Evolutionary conservation across 176 grass and related monocot genomes (phyloP).

Genomic region (Chloris gayana): DNA sequence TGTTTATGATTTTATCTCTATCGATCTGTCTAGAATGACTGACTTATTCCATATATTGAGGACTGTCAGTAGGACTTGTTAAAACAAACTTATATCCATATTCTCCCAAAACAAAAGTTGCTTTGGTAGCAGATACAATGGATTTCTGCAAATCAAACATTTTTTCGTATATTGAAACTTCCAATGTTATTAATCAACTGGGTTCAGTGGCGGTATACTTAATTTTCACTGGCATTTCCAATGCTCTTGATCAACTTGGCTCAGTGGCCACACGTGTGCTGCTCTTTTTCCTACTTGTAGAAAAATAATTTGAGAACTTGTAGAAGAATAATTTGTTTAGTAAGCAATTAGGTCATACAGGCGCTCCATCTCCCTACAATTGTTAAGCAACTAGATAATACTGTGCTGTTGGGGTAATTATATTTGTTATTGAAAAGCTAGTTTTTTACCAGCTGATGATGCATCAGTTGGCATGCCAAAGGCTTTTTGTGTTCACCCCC

Average conservation of each 20-base stretch:
- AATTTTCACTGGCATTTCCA: no score
- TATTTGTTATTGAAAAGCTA: neutral
- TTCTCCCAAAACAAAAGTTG: no score
- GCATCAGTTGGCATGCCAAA: neutral
- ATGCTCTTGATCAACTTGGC: neutral
- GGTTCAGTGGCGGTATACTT: neutral
- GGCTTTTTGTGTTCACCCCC: neutral
- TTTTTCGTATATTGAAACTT: neutral
- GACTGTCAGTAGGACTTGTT: conserved; percentile 3
- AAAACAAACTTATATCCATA: neutral
- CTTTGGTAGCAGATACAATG: neutral
- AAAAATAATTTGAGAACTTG: neutral
- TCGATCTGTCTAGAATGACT: neutral
- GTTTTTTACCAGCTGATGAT: neutral
- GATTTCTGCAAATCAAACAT: neutral
- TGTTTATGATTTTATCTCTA: neutral
- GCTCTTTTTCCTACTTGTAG: neutral
- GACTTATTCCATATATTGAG: neutral
- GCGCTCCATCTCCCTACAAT: neutral
- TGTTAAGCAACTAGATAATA: neutral
- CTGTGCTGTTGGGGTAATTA: neutral
- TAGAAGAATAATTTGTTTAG: neutral
- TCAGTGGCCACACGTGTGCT: neutral
- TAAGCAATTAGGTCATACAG: neutral
- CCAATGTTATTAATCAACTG: neutral